Percentiles rank a stretch among this genome's conserved stretches.
Evolutionary conservation across 306 rosid genomes (phyloP).

Genomic region (Potentilla sterilis): DNA sequence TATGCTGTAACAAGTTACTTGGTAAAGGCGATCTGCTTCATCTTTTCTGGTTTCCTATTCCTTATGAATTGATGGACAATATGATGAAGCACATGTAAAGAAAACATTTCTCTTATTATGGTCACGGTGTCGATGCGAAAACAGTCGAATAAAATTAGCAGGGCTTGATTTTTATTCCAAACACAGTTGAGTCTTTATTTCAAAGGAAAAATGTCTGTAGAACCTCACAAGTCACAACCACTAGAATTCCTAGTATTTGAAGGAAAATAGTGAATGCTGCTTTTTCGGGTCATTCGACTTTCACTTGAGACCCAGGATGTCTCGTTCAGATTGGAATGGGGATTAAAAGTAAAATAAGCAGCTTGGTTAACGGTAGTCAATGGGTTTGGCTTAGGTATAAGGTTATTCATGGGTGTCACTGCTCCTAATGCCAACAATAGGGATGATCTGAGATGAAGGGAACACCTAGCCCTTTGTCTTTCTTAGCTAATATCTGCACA

Average conservation of each 20-base stretch:
- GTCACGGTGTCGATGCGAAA: not conserved
- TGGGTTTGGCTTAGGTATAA: too few relatives aligned
- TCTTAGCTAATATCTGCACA: not conserved
- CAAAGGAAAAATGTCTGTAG: not conserved
- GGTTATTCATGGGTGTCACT: too few relatives aligned
- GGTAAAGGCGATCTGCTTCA: not conserved
- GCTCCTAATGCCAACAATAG: too few relatives aligned
- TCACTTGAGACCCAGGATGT: too few relatives aligned
- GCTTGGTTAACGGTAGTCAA: too few relatives aligned
- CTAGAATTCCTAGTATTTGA: not conserved
- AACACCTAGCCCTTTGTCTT: not conserved
- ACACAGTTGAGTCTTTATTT: not conserved
- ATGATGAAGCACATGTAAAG: not conserved
- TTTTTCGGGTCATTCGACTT: too few relatives aligned
- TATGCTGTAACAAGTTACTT: not conserved
- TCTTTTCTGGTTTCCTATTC: not conserved
- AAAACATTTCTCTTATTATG: too few relatives aligned
- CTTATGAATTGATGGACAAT: not conserved
- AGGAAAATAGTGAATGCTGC: not conserved
- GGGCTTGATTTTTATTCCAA: not conserved
- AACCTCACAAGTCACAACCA: not conserved
- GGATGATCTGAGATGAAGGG: too few relatives aligned
- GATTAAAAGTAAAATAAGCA: too few relatives aligned
- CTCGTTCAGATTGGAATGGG: too few relatives aligned
- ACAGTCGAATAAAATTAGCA: not conserved